Conservation (phyloP, 192 early-diverging fungal genomes). For the Backusella liffmaniae region DNA sequence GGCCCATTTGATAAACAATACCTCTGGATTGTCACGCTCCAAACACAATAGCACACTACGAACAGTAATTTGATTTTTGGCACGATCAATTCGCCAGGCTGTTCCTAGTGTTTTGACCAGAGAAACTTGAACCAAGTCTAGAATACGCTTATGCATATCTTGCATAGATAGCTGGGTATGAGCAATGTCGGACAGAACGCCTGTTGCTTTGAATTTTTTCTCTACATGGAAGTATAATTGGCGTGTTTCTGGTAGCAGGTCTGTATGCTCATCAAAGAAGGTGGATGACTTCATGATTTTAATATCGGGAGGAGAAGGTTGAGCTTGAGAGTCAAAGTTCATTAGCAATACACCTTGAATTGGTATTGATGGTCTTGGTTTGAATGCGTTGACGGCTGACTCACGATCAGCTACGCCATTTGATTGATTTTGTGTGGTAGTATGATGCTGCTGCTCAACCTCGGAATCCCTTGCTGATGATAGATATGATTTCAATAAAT, state of each 20-base stretch:
- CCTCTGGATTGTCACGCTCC: conserved; percentile 30
- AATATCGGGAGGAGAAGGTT: conserved; percentile 1
- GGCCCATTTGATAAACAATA: conserved; percentile 57
- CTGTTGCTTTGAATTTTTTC: not conserved
- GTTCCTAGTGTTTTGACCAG: conserved; percentile 9
- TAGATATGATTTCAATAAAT: conserved; percentile 44
- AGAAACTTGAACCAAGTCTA: not conserved
- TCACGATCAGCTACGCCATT: not conserved
- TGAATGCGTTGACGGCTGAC: not conserved
- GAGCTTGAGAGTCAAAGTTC: not conserved
- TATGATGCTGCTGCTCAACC: not conserved
- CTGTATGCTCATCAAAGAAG: not conserved
- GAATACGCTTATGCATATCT: not conserved
- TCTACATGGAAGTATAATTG: conserved; percentile 11
- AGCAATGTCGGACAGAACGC: not conserved
- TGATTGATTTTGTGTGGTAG: not conserved
- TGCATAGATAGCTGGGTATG: not conserved
- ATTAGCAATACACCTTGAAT: conserved; percentile 9
- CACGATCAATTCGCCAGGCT: conserved; percentile 7
- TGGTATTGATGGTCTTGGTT: conserved; percentile 15
- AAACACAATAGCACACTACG: conserved; percentile 15
- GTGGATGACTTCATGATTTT: conserved; percentile 11
- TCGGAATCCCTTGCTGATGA: conserved; percentile 18
- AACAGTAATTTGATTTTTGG: not conserved
- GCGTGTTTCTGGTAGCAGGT: not conserved